Conservation (phyloP, 2,329 filamentous ascomycete species). For the Thyridium curvatum region DNA sequence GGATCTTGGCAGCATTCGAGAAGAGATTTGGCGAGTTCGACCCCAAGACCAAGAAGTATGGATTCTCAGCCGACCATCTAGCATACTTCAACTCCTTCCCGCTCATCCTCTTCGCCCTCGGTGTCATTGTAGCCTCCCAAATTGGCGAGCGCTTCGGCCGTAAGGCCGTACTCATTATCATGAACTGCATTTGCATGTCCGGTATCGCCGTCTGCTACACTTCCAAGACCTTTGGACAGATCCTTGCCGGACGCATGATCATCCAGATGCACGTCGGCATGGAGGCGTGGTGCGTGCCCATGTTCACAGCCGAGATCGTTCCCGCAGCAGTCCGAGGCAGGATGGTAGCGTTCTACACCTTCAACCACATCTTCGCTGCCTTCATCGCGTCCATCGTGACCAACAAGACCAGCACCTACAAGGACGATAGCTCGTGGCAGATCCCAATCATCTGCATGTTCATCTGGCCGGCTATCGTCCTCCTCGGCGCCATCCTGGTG, state of each 20-base stretch:
- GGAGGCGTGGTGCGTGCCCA: conserved; percentile 11
- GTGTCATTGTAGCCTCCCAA: conserved; percentile 8
- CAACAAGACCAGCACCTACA: conserved; percentile 11
- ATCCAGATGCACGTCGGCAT: conserved; percentile 12
- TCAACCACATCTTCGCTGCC: conserved; percentile 12
- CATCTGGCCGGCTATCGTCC: conserved; percentile 7
- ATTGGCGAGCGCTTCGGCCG: conserved; percentile 12
- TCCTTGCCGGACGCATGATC: conserved; percentile 11
- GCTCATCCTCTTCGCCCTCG: conserved; percentile 10
- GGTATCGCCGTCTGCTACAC: conserved; percentile 9
- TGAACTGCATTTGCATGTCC: conserved; percentile 10
- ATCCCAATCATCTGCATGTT: conserved; percentile 11
- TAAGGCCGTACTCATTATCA: conserved; percentile 8
- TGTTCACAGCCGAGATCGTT: conserved; percentile 15
- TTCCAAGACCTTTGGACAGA: conserved; percentile 6
- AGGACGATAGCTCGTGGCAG: conserved; percentile 10
- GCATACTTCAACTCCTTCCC: conserved; percentile 15
- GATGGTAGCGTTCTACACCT: conserved; percentile 10
- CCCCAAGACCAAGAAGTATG: conserved; percentile 5
- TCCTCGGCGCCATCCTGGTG: conserved; percentile 9
- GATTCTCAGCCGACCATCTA: conserved; percentile 10
- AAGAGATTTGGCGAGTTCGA: conserved; percentile 9
- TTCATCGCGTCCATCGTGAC: conserved; percentile 13
- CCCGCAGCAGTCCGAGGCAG: conserved; percentile 11
- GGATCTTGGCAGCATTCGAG: conserved; percentile 14